phyloP scores from a whole-genome alignment of 1,139 yeast genomes.

The Geotrichum klebahnii region DNA sequence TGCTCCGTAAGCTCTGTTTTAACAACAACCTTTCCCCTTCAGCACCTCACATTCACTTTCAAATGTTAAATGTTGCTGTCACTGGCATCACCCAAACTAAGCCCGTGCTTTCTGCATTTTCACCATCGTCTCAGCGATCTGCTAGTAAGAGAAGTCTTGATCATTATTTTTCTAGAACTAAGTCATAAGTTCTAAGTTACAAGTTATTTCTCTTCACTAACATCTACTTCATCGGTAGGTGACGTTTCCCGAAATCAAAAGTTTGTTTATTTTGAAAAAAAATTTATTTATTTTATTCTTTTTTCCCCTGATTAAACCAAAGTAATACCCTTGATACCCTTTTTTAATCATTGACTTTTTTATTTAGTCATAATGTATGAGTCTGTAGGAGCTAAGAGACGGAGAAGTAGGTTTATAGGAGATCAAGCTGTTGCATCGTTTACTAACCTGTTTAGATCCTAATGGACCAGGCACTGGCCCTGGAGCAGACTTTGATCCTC shows the following conservation, averaged over 20 bases:
- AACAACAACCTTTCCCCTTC: background rate
- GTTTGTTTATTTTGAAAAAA: background rate
- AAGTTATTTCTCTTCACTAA: background rate
- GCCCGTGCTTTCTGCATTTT: constrained; percentile 4
- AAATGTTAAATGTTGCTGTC: constrained; percentile 16
- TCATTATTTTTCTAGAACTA: background rate
- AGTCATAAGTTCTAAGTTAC: background rate
- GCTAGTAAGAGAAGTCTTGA: background rate
- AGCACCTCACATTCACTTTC: constrained; percentile 14
- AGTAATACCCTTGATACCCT: background rate
- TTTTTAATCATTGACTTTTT: background rate
- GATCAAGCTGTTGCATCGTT: background rate
- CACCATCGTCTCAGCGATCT: background rate
- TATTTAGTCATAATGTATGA: background rate
- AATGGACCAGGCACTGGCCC: background rate
- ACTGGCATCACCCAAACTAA: constrained; percentile 11
- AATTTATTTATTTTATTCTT: background rate
- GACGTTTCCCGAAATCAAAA: constrained; percentile 2
- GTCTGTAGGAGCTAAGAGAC: constrained; percentile 5
- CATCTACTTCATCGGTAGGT: background rate
- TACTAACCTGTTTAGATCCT: background rate
- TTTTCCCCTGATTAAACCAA: constrained; percentile 1
- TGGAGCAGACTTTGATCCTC: constrained; percentile 10
- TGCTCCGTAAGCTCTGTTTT: constrained; percentile 5
- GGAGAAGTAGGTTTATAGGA: constrained; percentile 4